Evolutionary conservation across 371 early-diverging fungal genomes (phyloP).

Genomic region (Rhizopus stolonifer): DNA sequence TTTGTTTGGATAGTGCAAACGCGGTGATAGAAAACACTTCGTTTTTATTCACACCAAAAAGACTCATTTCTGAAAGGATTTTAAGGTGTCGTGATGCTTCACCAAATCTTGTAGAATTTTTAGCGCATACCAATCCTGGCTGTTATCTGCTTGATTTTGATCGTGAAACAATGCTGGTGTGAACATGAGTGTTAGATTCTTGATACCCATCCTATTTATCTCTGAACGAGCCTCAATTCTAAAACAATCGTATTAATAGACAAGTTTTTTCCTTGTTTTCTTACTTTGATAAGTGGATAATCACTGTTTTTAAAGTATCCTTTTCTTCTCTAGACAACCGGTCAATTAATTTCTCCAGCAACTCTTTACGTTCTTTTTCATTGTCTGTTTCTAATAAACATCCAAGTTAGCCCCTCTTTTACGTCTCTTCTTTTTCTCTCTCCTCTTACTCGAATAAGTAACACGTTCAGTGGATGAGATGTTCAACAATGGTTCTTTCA

Average conservation of each 20-base stretch:
- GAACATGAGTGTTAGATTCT: slow-evolving; percentile 57
- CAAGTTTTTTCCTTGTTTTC: neutral
- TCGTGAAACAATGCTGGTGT: slow-evolving; percentile 66
- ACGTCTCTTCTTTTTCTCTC: neutral
- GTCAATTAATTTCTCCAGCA: slow-evolving; percentile 36
- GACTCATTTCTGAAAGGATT: no score
- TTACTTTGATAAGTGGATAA: slow-evolving; percentile 58
- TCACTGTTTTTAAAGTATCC: slow-evolving; percentile 48
- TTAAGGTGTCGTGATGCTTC: slow-evolving; percentile 23
- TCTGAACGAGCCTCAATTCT: slow-evolving; percentile 47
- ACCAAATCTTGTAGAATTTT: slow-evolving; percentile 46
- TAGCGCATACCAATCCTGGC: slow-evolving; percentile 47
- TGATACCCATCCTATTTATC: slow-evolving; percentile 60
- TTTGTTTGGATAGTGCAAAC: no score
- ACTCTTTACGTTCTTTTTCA: slow-evolving; percentile 20
- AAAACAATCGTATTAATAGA: neutral
- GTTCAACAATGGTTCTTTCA: slow-evolving; percentile 63
- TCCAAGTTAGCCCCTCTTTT: neutral
- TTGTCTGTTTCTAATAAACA: slow-evolving; percentile 29
- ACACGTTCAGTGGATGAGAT: slow-evolving; percentile 51
- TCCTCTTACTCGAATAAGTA: slow-evolving; percentile 63
- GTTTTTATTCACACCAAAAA: no score
- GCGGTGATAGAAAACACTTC: no score
- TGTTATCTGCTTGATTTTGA: slow-evolving; percentile 48
- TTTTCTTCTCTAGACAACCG: slow-evolving; percentile 42